Evolutionary conservation across 139 green algal species (phyloP), one percentile per base, ranked within the genome.

Genomic region (Volvox reticuliferus): DNA sequence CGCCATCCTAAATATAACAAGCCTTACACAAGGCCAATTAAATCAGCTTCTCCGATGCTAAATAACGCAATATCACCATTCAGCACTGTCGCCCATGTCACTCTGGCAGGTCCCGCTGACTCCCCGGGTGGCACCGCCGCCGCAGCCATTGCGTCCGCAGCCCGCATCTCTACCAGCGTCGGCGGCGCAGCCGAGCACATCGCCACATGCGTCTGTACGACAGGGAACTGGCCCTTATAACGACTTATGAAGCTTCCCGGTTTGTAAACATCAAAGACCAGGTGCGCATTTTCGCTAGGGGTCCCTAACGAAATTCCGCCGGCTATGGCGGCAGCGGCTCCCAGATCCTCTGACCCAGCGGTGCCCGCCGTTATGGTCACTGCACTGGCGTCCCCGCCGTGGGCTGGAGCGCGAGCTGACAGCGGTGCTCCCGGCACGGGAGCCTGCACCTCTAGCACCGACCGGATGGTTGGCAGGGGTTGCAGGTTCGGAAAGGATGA

Each of bases 221-320:
- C 55, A 16, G 91, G 91, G 36, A 91, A 91, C 32, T 71, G 35
- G 1, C 36, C 69, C 85, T 83, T 88, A 68, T 79, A 76, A 0
- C 91, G 86, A 5, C 77, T 80, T 35, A 93, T 86, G 5, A 79
- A 77, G 21, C 28, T 79, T 0, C 86, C 86, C 22, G 91, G 91
- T 86, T 93, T 91, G 86, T 93, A 93, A 33, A 93, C 91, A 68
- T 93, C 91, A 71, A 76, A 93, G 55, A 93, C 91, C 13, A 90
- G 75, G 73, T 90, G 86, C 12, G 73, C 86, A 50, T 32, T 19
- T 16, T 2, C 2, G 32, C 30, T 21, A 0, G 86, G 73, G 12
- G 55, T 28, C 12, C 55, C 86, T 6, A 84, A 36, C 12, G 36
- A 68, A 17, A 84, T 33, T 16, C 22, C 78, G 33, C 78, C 19